These are phyloP conservation scores for Chrysoporthe cubensis DNA, from an alignment of 2,329 filamentous ascomycete species.

Conservation along the genomic window DNA sequence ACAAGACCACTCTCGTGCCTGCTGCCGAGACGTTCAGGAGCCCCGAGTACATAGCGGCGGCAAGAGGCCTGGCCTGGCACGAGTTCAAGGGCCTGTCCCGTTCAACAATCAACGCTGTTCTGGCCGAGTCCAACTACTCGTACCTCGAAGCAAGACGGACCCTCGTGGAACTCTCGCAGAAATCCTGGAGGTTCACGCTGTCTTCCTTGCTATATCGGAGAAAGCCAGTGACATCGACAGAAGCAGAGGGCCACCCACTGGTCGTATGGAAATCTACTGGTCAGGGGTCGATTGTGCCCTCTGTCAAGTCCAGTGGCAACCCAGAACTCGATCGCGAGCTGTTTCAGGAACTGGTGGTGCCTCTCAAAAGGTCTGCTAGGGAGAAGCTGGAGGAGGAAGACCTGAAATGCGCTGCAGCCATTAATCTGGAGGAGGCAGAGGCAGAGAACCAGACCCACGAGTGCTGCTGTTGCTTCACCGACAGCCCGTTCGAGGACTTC, in stretches of 20 bases:
- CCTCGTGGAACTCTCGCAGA: conserved; percentile 69
- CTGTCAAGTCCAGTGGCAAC: conserved; percentile 68
- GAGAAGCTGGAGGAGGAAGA: conserved; percentile 55
- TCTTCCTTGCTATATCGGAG: conserved; percentile 69
- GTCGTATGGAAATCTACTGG: conserved; percentile 64
- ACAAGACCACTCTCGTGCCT: conserved; percentile 45
- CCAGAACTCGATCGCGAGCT: conserved; percentile 66
- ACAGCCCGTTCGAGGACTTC: conserved; percentile 73
- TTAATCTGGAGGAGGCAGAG: conserved; percentile 65
- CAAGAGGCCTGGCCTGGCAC: conserved; percentile 67
- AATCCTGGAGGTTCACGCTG: conserved; percentile 78
- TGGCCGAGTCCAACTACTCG: conserved; percentile 80
- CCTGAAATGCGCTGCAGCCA: conserved; percentile 52
- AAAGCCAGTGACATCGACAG: conserved; percentile 56
- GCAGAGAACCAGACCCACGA: conserved; percentile 62
- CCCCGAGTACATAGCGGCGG: conserved; percentile 69
- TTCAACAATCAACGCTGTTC: conserved; percentile 75
- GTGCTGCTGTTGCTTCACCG: conserved; percentile 78
- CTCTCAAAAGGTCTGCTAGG: conserved; percentile 51
- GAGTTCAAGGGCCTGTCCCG: conserved; percentile 77
- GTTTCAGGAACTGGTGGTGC: conserved; percentile 59
- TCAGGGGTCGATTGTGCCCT: conserved; percentile 60
- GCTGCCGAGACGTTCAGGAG: conserved; percentile 70
- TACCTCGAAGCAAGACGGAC: conserved; percentile 74
- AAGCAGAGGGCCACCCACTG: conserved; percentile 64